Percentiles rank a stretch among this genome's conserved stretches.
Evolutionary conservation across 306 rosid genomes (phyloP).

Genomic region (Quercus cerris): DNA sequence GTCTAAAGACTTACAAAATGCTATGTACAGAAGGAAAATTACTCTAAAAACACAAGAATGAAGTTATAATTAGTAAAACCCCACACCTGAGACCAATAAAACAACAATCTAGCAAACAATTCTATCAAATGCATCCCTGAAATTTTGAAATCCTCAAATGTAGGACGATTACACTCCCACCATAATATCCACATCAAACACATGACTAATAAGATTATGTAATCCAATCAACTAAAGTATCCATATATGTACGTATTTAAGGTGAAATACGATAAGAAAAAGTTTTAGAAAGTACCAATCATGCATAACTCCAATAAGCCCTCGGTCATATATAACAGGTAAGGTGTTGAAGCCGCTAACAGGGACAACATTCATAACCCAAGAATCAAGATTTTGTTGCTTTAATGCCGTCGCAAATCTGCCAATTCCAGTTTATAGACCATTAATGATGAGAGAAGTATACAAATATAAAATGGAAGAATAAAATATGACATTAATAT

Average conservation of each 20-base stretch:
- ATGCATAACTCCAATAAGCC: conserved; percentile 89
- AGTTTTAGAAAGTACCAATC: conserved; percentile 65
- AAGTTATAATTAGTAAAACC: too few relatives aligned
- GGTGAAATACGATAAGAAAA: not conserved
- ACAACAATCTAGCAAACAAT: too few relatives aligned
- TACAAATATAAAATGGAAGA: not conserved
- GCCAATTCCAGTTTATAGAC: conserved; percentile 33
- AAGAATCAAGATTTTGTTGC: conserved; percentile 51
- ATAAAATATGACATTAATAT: conserved; percentile 11
- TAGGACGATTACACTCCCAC: too few relatives aligned
- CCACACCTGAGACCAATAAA: too few relatives aligned
- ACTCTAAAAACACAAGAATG: too few relatives aligned
- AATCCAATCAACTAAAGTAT: not conserved
- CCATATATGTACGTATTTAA: conserved; percentile 3
- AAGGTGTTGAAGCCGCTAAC: conserved; percentile 91
- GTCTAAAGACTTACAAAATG: too few relatives aligned
- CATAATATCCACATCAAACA: too few relatives aligned
- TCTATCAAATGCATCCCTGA: too few relatives aligned
- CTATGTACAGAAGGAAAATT: too few relatives aligned
- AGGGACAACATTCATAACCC: conserved; percentile 99
- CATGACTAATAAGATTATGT: not conserved
- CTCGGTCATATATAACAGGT: conserved; percentile 92
- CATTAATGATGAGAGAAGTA: conserved; percentile 15
- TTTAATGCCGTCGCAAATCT: conserved; percentile 88
- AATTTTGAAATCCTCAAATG: too few relatives aligned